A percentile compares a stretch with the other conserved stretches of the same genome.
Conservation (phyloP, 192 early-diverging fungal species). For the Geranomyces variabilis region DNA sequence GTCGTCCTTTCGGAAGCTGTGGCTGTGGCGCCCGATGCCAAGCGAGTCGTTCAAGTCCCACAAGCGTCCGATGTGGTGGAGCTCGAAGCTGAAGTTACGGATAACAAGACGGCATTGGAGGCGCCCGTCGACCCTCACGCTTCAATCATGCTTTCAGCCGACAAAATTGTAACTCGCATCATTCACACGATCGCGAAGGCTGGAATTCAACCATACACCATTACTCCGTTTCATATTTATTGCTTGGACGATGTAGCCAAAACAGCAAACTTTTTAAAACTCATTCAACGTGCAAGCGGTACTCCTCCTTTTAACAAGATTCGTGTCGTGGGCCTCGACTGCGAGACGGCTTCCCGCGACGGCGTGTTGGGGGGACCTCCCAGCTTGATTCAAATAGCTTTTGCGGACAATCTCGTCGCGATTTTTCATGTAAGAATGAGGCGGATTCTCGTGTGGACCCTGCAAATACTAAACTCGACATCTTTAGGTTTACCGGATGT, state of each 20-base stretch:
- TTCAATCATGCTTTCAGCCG: slow-evolving; percentile 2
- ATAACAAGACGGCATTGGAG: too few relatives aligned
- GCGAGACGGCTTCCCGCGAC: slow-evolving; percentile 8
- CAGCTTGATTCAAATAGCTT: slow-evolving; percentile 30
- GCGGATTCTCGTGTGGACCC: background rate
- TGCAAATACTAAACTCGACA: background rate
- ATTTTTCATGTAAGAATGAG: slow-evolving; percentile 35
- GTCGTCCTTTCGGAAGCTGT: too few relatives aligned
- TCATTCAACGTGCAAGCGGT: background rate
- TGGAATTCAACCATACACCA: slow-evolving; percentile 23
- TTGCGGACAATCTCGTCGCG: slow-evolving; percentile 27
- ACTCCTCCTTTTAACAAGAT: slow-evolving; percentile 6
- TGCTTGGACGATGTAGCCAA: background rate
- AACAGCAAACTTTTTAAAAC: slow-evolving; percentile 4
- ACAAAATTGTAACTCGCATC: slow-evolving; percentile 7
- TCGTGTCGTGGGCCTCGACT: slow-evolving; percentile 24
- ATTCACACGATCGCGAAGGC: background rate
- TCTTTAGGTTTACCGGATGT: slow-evolving; percentile 19
- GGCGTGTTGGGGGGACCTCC: slow-evolving; percentile 2
- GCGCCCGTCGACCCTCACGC: too few relatives aligned
- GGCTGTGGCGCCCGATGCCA: too few relatives aligned
- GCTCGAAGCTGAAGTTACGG: too few relatives aligned
- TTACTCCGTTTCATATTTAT: slow-evolving; percentile 21
- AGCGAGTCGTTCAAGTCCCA: too few relatives aligned
- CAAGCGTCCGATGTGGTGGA: too few relatives aligned